Evolutionary conservation across 2,329 filamentous ascomycete species (phyloP).

Genomic region (Cytospora leucostoma): DNA sequence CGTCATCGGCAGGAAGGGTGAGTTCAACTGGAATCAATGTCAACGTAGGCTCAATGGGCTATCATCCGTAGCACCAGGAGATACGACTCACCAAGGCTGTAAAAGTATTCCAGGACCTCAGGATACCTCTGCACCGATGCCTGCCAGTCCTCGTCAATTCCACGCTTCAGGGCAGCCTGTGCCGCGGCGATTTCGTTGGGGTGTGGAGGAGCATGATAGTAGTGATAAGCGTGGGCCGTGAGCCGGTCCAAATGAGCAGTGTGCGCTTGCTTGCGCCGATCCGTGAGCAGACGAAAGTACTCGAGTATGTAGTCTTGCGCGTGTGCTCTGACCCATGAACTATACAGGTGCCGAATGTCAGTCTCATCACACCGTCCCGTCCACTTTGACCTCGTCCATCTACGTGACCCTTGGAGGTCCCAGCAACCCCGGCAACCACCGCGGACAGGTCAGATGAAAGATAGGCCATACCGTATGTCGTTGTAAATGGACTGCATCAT

Average conservation of each 20-base stretch:
- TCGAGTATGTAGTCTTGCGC: constrained; percentile 69
- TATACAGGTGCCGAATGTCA: constrained; percentile 35
- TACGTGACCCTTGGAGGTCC: not conserved
- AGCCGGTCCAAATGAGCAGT: constrained; percentile 57
- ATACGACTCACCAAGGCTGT: constrained; percentile 49
- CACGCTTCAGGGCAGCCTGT: constrained; percentile 66
- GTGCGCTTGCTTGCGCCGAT: constrained; percentile 61
- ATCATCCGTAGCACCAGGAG: too few relatives aligned
- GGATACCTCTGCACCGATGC: constrained; percentile 74
- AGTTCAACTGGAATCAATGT: constrained; percentile 53
- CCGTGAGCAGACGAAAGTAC: constrained; percentile 63
- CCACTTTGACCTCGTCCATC: not conserved
- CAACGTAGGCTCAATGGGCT: not conserved
- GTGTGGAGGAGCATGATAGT: constrained; percentile 60
- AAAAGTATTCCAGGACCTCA: constrained; percentile 81
- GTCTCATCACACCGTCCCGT: not conserved
- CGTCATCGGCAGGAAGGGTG: constrained; percentile 63
- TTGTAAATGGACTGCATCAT: constrained; percentile 65
- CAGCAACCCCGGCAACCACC: not conserved
- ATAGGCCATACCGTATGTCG: constrained; percentile 59
- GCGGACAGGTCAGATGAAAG: not conserved
- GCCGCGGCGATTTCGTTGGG: constrained; percentile 65
- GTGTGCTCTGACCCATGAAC: constrained; percentile 64
- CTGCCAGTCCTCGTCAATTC: constrained; percentile 79
- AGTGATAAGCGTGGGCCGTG: constrained; percentile 55